Base-by-base conservation (phyloP, 176 grass and related monocot species). In the Musa troglodytarum region DNA sequence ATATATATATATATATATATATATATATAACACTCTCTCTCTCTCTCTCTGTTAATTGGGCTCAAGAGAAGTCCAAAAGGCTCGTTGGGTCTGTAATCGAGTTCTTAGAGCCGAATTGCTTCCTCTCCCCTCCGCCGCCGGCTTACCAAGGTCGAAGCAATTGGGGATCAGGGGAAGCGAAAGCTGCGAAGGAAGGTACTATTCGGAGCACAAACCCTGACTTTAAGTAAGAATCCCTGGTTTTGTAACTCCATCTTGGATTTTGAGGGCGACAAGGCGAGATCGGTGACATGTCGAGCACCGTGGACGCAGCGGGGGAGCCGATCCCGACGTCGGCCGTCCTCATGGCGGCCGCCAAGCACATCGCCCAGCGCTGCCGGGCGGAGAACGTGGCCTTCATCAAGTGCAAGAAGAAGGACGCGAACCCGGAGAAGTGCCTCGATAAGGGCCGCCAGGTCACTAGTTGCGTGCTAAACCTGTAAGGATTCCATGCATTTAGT, bases 351-450 rank as follows among this genome's bases (percentile, higher is more conserved):
- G 73, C 73, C 9, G 25, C 53, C 54, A 75, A 75, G 25, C 73
- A 75, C 54, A 75, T 75, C 25, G 1, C 54, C 17, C 2, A 10
- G 54, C 21, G 73, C 6, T 75, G 73, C 73, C 21, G 54, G 54
- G 26, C 73, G 20, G 73, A 75, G 73, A 61, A 75, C 54, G 23
- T 75, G 73, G 73, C 73, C 53, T 75, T 75, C 54, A 14, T 75
- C 26, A 59, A 49, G 68, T 70, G 68, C 17, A 70, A 70, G 68
- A 70, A 70, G 68, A 70, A 70, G 68, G 68, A 70, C 29, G 17
- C 43, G 1, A 70, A 70, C 19, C 68, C 68, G 16, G 68, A 70
- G 68, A 70, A 70, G 51, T 70, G 68, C 43, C 68, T 70, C 68
- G 68, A 70, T 9, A 70, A 70, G 68, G 73, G 54, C 25, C 73